phyloP scores from a whole-genome alignment of 2,329 filamentous ascomycete genomes.

The Trichoderma sp. region DNA sequence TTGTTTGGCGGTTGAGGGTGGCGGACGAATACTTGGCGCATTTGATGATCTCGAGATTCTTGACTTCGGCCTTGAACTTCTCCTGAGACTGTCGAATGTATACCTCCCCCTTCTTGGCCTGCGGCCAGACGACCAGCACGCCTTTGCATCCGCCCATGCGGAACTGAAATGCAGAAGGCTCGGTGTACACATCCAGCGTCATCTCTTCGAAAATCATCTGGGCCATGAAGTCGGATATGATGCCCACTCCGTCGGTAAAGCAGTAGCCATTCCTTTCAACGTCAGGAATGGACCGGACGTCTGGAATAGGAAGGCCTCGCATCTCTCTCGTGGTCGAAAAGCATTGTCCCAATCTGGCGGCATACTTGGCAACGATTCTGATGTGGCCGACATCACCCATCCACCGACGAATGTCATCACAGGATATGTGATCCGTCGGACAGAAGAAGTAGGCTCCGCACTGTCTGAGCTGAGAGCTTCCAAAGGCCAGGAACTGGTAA shows the following conservation, averaged over 20 bases:
- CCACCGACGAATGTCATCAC: constrained; percentile 76
- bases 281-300: constrained; percentile 66
- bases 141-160: constrained; percentile 92
- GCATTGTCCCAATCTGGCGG: constrained; percentile 87
- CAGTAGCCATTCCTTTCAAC: constrained; percentile 67
- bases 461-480: constrained; percentile 92
- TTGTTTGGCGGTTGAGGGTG: constrained; percentile 86
- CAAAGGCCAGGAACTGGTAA: constrained; percentile 90
- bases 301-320: constrained; percentile 61
- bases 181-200: constrained; percentile 55
- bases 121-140: constrained; percentile 74
- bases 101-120: constrained; percentile 67
- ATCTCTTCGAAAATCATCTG: constrained; percentile 73
- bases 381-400: constrained; percentile 88
- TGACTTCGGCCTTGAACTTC: constrained; percentile 76
- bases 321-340: constrained; percentile 90
- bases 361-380: constrained; percentile 81
- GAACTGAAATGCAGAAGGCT: constrained; percentile 87
- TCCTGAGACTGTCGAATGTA: constrained; percentile 82
- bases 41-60: constrained; percentile 81
- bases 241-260: constrained; percentile 93
- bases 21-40: constrained; percentile 76
- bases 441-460: constrained; percentile 93
- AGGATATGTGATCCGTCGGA: constrained; percentile 65
- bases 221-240: constrained; percentile 80